Base-by-base conservation (phyloP, 2,329 filamentous ascomycete genomes). In the Xenoacremonium recifei region DNA sequence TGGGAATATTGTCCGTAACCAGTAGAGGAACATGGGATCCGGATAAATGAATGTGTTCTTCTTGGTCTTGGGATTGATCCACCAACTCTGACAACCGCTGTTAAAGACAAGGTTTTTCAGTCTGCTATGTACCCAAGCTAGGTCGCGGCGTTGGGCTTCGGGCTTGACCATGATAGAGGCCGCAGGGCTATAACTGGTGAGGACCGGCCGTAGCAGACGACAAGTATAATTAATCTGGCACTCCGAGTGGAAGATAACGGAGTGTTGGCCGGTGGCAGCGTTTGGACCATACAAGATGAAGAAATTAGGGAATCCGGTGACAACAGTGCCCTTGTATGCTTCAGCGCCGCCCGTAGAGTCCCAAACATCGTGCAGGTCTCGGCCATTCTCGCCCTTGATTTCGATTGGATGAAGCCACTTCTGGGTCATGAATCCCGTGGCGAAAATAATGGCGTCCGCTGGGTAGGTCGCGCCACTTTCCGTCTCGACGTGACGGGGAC, bases 31-130 rank as follows among this genome's bases (percentile, higher is more conserved):
- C n/a, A n/a, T n/a, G n/a, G n/a, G n/a, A n/a, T n/a, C n/a, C n/a
- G n/a, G n/a, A n/a, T n/a, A n/a, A n/a, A n/a, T n/a, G n/a, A n/a
- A n/a, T n/a, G n/a, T n/a, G n/a, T n/a, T n/a, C n/a, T n/a, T n/a
- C n/a, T n/a, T n/a, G n/a, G n/a, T n/a, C n/a, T n/a, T n/a, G 0
- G 30, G 40, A 18, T 42, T 35, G 35, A 42, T 42, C 29, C 35
- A 42, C 40, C 40, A 38, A 15, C 40, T 42, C 30, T 42, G 40
- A 17, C 40, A 42, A 4, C 40, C 40, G 30, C 40, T 42, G 10
- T 37, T 42, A n/a, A 42, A 42, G 7, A 42, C 40, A 11, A 42
- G 35, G 17, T 18, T 16, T 3, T 33, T 17, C 2, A 42, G 20
- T n/a, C 35, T 34, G 7, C n/a, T 17, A 3, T 38, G 40, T 1